phyloP scores from a whole-genome alignment of 2,329 filamentous ascomycete species.

The Lecanicillium sp. region DNA sequence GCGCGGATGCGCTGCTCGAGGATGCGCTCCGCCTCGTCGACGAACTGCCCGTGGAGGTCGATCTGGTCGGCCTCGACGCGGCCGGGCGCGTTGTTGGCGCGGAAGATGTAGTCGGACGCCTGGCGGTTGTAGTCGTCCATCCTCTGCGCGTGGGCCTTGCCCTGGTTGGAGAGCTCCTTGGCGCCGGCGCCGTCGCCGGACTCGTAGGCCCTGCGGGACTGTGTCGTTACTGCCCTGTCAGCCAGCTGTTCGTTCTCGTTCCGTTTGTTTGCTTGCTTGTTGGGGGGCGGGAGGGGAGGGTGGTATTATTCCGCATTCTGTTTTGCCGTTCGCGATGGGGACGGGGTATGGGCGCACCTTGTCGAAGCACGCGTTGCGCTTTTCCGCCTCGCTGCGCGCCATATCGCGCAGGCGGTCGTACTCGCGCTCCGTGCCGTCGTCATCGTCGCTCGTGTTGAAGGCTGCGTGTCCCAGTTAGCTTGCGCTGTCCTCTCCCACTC shows the following conservation, averaged over 20 bases:
- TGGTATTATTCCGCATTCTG: background rate
- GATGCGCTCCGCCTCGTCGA: slow-evolving; percentile 90
- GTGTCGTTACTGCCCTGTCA: no score
- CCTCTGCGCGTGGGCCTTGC: slow-evolving; percentile 73
- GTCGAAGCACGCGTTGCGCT: slow-evolving; percentile 73
- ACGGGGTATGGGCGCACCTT: slow-evolving; percentile 41
- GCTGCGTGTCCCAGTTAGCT: slow-evolving; percentile 51
- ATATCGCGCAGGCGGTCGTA: slow-evolving; percentile 86
- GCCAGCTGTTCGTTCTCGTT: background rate
- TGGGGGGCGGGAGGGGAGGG: background rate
- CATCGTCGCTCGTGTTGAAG: slow-evolving; percentile 63
- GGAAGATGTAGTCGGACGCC: slow-evolving; percentile 90
- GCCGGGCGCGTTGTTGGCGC: slow-evolving; percentile 79
- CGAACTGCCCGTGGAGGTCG: slow-evolving; percentile 90
- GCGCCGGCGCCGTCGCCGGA: slow-evolving; percentile 77
- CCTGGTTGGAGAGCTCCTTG: slow-evolving; percentile 76
- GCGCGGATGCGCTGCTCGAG: slow-evolving; percentile 78
- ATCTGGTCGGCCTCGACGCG: slow-evolving; percentile 76
- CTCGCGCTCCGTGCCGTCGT: slow-evolving; percentile 67
- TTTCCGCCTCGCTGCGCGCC: slow-evolving; percentile 72
- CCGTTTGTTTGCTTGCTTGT: background rate
- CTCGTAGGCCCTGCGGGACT: slow-evolving; percentile 75
- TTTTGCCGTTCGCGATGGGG: background rate
- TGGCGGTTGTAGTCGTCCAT: slow-evolving; percentile 89
- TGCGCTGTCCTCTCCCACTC: no score